phyloP scores from a whole-genome alignment of 2,329 filamentous ascomycete species.

The Diaporthe capsici region DNA sequence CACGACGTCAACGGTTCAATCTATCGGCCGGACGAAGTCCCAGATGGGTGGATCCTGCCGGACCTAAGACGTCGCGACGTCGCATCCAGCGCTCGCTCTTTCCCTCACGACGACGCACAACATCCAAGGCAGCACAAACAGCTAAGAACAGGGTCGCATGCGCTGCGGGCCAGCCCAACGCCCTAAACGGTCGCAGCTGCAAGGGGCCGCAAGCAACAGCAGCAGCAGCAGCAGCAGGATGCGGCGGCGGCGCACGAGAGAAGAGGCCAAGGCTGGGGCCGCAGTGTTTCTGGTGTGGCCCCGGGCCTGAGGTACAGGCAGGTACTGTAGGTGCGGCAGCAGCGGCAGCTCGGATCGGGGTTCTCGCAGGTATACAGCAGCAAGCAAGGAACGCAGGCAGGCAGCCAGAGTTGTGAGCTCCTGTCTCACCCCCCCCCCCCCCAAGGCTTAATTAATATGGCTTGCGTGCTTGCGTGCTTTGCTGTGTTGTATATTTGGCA shows the following conservation, averaged over 20 bases:
- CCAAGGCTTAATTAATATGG: background rate
- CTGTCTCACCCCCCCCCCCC: background rate
- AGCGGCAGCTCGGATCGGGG: background rate
- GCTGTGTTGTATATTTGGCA: constrained; percentile 6
- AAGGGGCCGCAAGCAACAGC: constrained; percentile 15
- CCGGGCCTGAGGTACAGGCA: too few species aligned
- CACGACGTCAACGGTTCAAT: constrained; percentile 12
- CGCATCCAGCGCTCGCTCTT: constrained; percentile 7
- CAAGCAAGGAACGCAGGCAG: background rate
- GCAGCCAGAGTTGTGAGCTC: background rate
- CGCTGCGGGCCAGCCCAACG: background rate
- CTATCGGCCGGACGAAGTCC: constrained; percentile 28
- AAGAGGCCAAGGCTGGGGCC: constrained; percentile 1
- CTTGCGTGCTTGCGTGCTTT: background rate
- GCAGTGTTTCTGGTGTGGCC: background rate
- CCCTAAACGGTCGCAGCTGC: constrained; percentile 1
- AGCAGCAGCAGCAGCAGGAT: background rate
- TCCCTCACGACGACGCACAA: background rate
- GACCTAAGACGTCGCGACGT: constrained; percentile 23
- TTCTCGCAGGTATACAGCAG: background rate
- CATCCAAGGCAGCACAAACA: constrained; percentile 7
- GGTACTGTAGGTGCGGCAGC: background rate
- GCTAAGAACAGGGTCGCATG: constrained; percentile 13
- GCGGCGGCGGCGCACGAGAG: background rate
- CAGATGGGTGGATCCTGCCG: constrained; percentile 38